A percentile compares a stretch with the other conserved stretches of the same genome.
Evolutionary conservation across 352 stramenopile genomes (phyloP).

Genomic region (Elongisporangium prolatum): DNA sequence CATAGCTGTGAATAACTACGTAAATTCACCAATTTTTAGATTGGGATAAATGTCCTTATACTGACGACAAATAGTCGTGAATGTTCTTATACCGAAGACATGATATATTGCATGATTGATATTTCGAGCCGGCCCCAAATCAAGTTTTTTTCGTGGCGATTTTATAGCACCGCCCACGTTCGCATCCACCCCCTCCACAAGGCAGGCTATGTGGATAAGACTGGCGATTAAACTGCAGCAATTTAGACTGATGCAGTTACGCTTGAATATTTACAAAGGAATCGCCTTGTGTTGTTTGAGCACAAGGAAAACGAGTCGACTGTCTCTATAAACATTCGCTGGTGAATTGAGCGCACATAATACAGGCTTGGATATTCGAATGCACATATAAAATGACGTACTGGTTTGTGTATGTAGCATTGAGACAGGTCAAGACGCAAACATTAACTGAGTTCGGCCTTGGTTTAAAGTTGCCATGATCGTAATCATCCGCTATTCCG

Average conservation of each 20-base stretch:
- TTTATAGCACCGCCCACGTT: neutral
- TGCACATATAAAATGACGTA: slow-evolving; percentile 2
- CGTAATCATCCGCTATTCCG: slow-evolving; percentile 59
- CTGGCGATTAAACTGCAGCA: neutral
- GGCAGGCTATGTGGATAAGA: neutral
- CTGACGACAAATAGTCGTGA: no score
- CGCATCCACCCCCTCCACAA: neutral
- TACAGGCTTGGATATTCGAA: slow-evolving; percentile 4
- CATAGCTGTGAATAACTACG: no score
- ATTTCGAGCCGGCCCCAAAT: neutral
- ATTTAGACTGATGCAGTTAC: no score
- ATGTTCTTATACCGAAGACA: neutral
- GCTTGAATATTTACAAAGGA: no score
- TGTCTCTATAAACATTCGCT: no score
- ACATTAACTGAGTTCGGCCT: slow-evolving; percentile 54
- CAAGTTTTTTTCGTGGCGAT: neutral
- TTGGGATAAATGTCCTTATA: no score
- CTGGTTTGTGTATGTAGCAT: slow-evolving; percentile 44
- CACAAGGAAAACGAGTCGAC: no score
- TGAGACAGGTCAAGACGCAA: slow-evolving; percentile 86
- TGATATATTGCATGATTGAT: neutral
- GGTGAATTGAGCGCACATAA: no score
- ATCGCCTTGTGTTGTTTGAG: no score
- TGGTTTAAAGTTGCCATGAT: slow-evolving; percentile 86
- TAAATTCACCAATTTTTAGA: no score